phyloP scores from a whole-genome alignment of 2,329 filamentous ascomycete genomes.

The Phaeosphaeriaceae sp. region DNA sequence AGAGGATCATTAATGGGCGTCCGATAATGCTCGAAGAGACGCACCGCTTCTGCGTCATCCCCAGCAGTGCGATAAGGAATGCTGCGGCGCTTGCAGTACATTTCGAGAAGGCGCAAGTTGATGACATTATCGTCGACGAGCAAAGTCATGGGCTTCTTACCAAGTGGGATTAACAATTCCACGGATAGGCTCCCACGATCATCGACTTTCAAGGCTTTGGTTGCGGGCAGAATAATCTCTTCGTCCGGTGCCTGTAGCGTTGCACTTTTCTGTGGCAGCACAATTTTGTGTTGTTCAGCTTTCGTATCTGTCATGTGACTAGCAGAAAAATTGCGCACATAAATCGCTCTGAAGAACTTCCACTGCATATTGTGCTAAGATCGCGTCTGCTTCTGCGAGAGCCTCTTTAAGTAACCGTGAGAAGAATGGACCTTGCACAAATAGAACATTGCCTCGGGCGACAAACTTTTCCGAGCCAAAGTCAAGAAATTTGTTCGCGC shows the following conservation, averaged over 20 bases:
- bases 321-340: not conserved
- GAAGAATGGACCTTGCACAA: constrained; percentile 36
- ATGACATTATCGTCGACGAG: constrained; percentile 57
- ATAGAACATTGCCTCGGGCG: constrained; percentile 28
- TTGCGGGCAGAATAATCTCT: not conserved
- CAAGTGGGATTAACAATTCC: not conserved
- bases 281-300: not conserved
- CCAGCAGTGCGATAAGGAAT: constrained; percentile 47
- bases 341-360: no score
- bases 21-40: constrained; percentile 31
- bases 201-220: not conserved
- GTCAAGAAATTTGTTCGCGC: constrained; percentile 17
- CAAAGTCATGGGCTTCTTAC: constrained; percentile 36
- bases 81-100: constrained; percentile 55
- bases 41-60: constrained; percentile 52
- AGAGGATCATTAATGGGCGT: constrained; percentile 10
- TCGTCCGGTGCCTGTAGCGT: not conserved
- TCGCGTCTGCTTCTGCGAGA: constrained; percentile 17
- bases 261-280: not conserved
- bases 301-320: not conserved
- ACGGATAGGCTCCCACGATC: not conserved
- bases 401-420: constrained; percentile 24
- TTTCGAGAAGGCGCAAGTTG: constrained; percentile 55
- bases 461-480: constrained; percentile 19
- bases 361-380: constrained; percentile 14